Base-by-base conservation (phyloP, 805 yeast genomes). In the Myxozyma mucilagina region DNA sequence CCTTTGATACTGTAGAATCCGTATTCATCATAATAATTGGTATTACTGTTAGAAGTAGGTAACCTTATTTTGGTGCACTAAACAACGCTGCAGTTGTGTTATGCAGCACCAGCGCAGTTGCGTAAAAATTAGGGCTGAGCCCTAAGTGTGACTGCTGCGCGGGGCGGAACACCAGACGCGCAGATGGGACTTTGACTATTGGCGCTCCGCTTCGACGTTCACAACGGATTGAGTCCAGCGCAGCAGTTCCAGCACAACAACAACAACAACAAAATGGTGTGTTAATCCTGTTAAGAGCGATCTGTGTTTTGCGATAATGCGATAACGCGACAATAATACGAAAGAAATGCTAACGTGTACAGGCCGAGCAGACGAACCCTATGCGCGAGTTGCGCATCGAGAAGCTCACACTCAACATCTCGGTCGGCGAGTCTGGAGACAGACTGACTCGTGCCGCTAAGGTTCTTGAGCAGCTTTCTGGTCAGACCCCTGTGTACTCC, bases 371-470 rank as follows among this genome's bases (percentile, higher is more conserved):
- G 70, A 63, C 74, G 69, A 94, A 94, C 85, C 86, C 89, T 83
- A 93, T 94, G 98, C 94, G 97, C 84, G 98, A 94, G 76, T 86
- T 94, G 83, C 92, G 88, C 85, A 93, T 94, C 85, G 98, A 94
- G 85, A 94, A 94, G 85, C 88, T 94, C 82, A 97, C 94, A 82
- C 89, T 94, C 82, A 94, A 94, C 94, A 94, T 94, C 84, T 92
- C 96, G 83, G 99, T 94, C 82, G 99, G 99, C 85, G 99, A 94
- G 85, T 92, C 97, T 82, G 99, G 99, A 87, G 99, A 94, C 83
- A 89, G 98, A 88, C 90, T 94, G 82, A 94, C 99, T 85, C 93
- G 99, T 89, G 99, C 99, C 75, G 94, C 99, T 79, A 94, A 94
- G 87, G 99, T 94, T 77, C 87, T 94, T 79, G 99, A 94, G 85